Evolutionary conservation across 805 yeast species (phyloP).

Genomic region (Ogataea trehaloabstinens): DNA sequence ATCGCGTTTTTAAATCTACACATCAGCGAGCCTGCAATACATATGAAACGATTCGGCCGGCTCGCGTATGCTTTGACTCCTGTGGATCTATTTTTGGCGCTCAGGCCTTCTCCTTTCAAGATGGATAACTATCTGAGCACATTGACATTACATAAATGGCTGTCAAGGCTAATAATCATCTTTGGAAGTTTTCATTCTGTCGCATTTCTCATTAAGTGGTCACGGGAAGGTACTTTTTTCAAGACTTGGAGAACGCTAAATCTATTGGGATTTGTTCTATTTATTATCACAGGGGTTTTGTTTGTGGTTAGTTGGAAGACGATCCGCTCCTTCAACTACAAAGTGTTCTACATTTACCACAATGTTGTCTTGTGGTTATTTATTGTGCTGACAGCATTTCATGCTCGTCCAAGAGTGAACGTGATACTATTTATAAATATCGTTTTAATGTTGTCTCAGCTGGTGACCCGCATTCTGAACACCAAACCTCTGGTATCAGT

Average conservation of each 20-base stretch:
- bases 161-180: constrained; percentile 54
- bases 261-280: constrained; percentile 50
- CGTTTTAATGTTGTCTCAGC: constrained; percentile 35
- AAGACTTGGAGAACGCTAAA: constrained; percentile 42
- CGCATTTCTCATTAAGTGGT: constrained; percentile 53
- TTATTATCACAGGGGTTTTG: constrained; percentile 35
- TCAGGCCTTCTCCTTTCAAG: constrained; percentile 54
- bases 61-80: constrained; percentile 58
- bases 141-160: constrained; percentile 66
- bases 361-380: constrained; percentile 46
- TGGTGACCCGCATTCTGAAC: constrained; percentile 31
- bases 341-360: constrained; percentile 56
- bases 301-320: constrained; percentile 45
- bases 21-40: constrained; percentile 32
- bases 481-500: constrained; percentile 20
- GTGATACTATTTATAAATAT: constrained; percentile 31
- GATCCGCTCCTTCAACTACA: constrained; percentile 49
- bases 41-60: constrained; percentile 60
- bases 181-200: constrained; percentile 49
- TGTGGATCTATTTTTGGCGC: constrained; percentile 50
- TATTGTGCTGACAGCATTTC: constrained; percentile 47
- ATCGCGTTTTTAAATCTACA: constrained; percentile 37
- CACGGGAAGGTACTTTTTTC: constrained; percentile 30
- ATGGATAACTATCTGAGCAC: constrained; percentile 51
- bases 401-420: constrained; percentile 70